These are phyloP conservation scores for Malassezia sp. DNA, from an alignment of 1,284 basidiomycete genomes.

Conservation along the genomic window DNA sequence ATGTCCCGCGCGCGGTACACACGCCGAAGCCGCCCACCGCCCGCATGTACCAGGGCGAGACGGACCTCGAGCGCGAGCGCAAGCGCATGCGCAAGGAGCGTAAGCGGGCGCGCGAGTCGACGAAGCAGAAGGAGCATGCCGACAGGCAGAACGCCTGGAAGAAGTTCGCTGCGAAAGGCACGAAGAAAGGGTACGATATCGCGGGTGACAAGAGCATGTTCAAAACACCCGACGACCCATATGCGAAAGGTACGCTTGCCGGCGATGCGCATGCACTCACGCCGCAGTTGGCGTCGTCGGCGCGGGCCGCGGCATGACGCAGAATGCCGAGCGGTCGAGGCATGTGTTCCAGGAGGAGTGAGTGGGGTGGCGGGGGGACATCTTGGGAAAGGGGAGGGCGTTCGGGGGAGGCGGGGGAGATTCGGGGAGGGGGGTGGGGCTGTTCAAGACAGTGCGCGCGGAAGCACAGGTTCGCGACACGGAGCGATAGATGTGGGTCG, in stretches of 20 bases:
- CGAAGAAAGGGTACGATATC: conserved; percentile 59
- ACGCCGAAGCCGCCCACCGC: neutral
- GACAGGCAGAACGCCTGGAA: conserved; percentile 88
- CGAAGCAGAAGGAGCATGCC: conserved; percentile 77
- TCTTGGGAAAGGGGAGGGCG: too few species aligned
- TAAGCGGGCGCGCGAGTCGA: conserved; percentile 72
- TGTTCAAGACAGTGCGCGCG: too few species aligned
- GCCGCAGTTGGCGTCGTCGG: neutral
- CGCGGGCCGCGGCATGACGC: conserved; percentile 11
- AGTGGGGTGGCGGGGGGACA: too few species aligned
- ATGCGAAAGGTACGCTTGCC: conserved; percentile 60
- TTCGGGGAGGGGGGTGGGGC: too few species aligned
- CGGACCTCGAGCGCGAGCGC: conserved; percentile 56
- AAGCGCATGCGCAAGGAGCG: conserved; percentile 96
- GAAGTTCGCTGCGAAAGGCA: conserved; percentile 70
- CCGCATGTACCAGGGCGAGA: conserved; percentile 16
- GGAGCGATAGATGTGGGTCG: too few species aligned
- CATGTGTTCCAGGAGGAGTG: conserved; percentile 1
- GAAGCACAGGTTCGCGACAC: too few species aligned
- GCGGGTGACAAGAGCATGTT: conserved; percentile 60
- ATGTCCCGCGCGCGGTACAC: conserved; percentile 4
- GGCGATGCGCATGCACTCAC: neutral
- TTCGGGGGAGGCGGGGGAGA: too few species aligned
- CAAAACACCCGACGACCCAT: conserved; percentile 85
- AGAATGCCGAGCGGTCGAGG: conserved; percentile 2